Conservation (phyloP, 2,329 filamentous ascomycete genomes). For the Rhynchosporium secalis region DNA sequence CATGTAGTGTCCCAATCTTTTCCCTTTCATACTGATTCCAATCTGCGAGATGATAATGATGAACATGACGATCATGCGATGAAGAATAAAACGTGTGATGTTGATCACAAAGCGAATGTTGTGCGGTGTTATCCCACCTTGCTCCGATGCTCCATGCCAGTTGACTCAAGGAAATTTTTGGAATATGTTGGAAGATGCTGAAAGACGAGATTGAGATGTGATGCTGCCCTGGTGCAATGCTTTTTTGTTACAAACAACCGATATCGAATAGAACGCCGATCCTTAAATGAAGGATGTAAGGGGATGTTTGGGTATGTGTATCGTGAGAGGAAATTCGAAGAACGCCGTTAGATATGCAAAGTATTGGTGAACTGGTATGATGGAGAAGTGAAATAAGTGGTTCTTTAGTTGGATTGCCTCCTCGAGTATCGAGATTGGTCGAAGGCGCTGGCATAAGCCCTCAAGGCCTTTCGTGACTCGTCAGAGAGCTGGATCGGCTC, state of each 20-base stretch:
- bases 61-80: neutral
- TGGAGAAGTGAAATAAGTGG: constrained; percentile 14
- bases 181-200: constrained; percentile 19
- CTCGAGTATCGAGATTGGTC: constrained; percentile 58
- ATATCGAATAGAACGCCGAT: constrained; percentile 35
- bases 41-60: constrained; percentile 20
- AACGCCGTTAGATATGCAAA: constrained; percentile 34
- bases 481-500: constrained; percentile 65
- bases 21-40: constrained; percentile 27
- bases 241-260: constrained; percentile 37
- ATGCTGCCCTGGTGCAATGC: constrained; percentile 34
- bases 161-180: constrained; percentile 31
- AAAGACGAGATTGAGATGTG: constrained; percentile 29
- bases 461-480: constrained; percentile 75
- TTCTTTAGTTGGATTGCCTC: constrained; percentile 38
- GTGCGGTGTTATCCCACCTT: constrained; percentile 14
- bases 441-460: constrained; percentile 84
- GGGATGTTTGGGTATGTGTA: constrained; percentile 36
- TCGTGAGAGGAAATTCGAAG: constrained; percentile 29
- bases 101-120: constrained; percentile 23
- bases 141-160: constrained; percentile 30
- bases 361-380: constrained; percentile 15
- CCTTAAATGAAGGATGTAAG: constrained; percentile 30
- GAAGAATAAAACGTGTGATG: constrained; percentile 18
- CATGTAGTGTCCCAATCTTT: constrained; percentile 9